Conservation (phyloP, 495 filamentous ascomycete genomes). For the Neurospora sp. region DNA sequence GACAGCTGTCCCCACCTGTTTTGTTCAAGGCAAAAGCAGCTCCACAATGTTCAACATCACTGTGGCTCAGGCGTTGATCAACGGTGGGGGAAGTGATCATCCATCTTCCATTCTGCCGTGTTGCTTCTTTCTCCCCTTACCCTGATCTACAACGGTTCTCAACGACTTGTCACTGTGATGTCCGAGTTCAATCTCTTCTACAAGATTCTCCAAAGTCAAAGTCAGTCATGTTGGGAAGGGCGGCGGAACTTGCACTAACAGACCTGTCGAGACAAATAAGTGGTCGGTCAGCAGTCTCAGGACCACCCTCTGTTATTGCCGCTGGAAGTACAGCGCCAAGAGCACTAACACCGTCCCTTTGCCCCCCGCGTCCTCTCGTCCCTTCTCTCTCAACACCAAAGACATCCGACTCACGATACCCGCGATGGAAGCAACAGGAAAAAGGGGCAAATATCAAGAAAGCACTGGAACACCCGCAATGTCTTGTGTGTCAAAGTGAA, state of each 20-base stretch:
- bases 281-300: not conserved
- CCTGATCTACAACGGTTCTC: not conserved
- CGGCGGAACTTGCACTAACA: not conserved
- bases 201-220: not conserved
- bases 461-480: not conserved
- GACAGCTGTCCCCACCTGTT: not conserved
- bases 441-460: not conserved
- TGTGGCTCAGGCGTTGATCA: not conserved
- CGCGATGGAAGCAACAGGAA: not conserved
- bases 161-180: not conserved
- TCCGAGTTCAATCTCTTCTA: not conserved
- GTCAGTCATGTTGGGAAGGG: not conserved
- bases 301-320: not conserved
- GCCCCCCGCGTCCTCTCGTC: no score
- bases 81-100: not conserved
- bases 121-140: not conserved
- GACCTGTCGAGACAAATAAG: not conserved
- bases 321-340: not conserved
- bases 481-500: not conserved
- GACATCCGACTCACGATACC: not conserved
- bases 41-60: not conserved
- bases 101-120: not conserved
- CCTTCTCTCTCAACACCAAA: not conserved
- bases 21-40: not conserved
- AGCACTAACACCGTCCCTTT: not conserved